These are phyloP conservation scores for Phytophthora fragariaefolia DNA, from an alignment of 352 stramenopile genomes.

Conservation along the genomic window DNA sequence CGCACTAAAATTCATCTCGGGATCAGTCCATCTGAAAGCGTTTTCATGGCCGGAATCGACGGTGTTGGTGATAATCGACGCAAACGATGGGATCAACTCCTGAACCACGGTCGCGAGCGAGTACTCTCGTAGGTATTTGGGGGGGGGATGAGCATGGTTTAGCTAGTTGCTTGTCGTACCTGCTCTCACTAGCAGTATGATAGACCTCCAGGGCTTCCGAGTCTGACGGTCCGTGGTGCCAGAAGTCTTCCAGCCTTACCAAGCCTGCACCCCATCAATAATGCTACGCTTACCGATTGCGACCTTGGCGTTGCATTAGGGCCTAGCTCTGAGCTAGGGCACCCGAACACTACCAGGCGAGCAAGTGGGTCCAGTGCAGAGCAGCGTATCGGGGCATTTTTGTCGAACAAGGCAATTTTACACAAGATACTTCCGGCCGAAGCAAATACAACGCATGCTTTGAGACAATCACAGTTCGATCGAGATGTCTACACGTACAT, in stretches of 20 bases:
- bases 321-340: conserved; percentile 14
- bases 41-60: conserved; percentile 1
- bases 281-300: conserved; percentile 8
- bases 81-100: conserved; percentile 31
- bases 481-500: conserved; percentile 5
- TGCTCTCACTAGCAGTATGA: background rate
- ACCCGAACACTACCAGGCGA: conserved; percentile 33
- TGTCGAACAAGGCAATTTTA: background rate
- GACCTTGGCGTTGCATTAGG: conserved; percentile 14
- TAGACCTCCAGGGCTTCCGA: conserved; percentile 10
- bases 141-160: background rate
- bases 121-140: conserved; percentile 26
- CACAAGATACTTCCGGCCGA: conserved; percentile 5
- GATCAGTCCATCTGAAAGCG: no score
- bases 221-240: conserved; percentile 20
- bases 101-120: conserved; percentile 34
- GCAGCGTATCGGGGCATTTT: background rate
- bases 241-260: conserved; percentile 48
- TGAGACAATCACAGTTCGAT: conserved; percentile 9
- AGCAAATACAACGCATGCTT: conserved; percentile 1
- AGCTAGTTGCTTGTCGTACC: background rate
- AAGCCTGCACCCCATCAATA: conserved; percentile 30
- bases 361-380: background rate
- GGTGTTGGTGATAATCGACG: conserved; percentile 18
- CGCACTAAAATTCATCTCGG: no score